These are phyloP conservation scores for Balansia obtecta DNA, from an alignment of 2,329 filamentous ascomycete genomes.

Conservation along the genomic window DNA sequence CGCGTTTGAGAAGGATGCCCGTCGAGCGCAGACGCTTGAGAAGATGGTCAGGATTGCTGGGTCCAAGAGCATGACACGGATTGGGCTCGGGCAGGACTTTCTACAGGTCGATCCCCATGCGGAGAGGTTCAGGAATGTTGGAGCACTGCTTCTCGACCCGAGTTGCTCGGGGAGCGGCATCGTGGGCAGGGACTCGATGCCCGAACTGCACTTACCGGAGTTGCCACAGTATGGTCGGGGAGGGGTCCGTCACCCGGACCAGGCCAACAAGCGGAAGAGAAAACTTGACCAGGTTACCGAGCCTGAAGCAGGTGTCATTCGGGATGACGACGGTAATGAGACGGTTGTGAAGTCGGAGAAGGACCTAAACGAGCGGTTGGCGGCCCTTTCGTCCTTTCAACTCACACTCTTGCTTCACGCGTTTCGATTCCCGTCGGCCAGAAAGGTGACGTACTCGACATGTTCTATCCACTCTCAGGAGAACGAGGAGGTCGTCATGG, in stretches of 20 bases:
- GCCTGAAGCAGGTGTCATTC: conserved; percentile 23
- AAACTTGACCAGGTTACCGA: conserved; percentile 28
- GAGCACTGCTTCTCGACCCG: conserved; percentile 74
- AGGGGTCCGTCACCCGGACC: background rate
- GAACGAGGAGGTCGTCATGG: conserved; percentile 74
- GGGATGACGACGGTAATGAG: conserved; percentile 48
- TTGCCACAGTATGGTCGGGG: conserved; percentile 10
- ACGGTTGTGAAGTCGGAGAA: conserved; percentile 38
- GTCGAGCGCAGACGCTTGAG: conserved; percentile 60
- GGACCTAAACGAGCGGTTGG: conserved; percentile 51
- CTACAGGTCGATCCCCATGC: conserved; percentile 57
- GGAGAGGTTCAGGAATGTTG: conserved; percentile 54
- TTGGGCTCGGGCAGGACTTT: conserved; percentile 72
- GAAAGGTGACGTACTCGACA: conserved; percentile 78
- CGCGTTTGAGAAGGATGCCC: conserved; percentile 67
- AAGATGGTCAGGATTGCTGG: conserved; percentile 78
- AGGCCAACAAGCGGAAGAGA: conserved; percentile 28
- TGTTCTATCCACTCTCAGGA: conserved; percentile 82
- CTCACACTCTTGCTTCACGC: conserved; percentile 72
- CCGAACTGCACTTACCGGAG: conserved; percentile 49
- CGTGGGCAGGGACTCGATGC: conserved; percentile 71
- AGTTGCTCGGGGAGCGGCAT: conserved; percentile 96
- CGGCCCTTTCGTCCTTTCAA: conserved; percentile 70
- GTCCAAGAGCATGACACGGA: conserved; percentile 49
- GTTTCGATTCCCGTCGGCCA: conserved; percentile 64